phyloP scores from a whole-genome alignment of 2,329 filamentous ascomycete genomes.

The Samsoniella hepiali region DNA sequence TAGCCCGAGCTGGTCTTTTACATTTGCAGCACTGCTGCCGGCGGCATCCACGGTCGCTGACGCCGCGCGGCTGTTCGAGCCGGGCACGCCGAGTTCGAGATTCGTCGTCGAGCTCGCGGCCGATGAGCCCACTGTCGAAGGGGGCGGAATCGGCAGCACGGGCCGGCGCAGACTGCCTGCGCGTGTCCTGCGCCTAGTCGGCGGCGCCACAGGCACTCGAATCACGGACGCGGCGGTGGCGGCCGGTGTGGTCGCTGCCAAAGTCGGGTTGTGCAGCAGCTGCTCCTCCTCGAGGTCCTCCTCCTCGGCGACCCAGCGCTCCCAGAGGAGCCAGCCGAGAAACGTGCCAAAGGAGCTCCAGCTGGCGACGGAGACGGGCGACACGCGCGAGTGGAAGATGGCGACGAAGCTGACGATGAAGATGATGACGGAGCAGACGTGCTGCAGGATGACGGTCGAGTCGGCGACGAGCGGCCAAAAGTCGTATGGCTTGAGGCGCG shows the following conservation, averaged over 20 bases:
- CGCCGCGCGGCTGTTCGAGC: neutral
- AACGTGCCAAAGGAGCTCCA: constrained; percentile 81
- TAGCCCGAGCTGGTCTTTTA: neutral
- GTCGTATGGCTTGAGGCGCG: constrained; percentile 88
- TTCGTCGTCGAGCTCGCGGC: constrained; percentile 48
- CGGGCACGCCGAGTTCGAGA: constrained; percentile 26
- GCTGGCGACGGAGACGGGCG: constrained; percentile 81
- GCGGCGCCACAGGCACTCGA: neutral
- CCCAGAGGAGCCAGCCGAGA: constrained; percentile 86
- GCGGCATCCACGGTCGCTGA: neutral
- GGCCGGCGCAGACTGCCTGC: constrained; percentile 39
- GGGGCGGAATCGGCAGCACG: constrained; percentile 24
- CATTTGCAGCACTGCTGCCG: neutral
- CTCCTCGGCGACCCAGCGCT: constrained; percentile 79
- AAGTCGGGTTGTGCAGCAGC: constrained; percentile 27
- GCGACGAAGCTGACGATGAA: constrained; percentile 92
- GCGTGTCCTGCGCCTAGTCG: constrained; percentile 32
- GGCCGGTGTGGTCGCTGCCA: constrained; percentile 32
- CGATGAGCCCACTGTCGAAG: constrained; percentile 27
- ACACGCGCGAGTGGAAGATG: constrained; percentile 84
- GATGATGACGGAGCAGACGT: constrained; percentile 90
- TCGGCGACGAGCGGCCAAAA: constrained; percentile 97
- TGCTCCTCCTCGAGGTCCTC: constrained; percentile 47
- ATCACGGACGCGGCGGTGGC: constrained; percentile 23
- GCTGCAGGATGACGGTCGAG: constrained; percentile 93